Evolutionary conservation across 2,329 filamentous ascomycete species (phyloP), one percentile per base, ranked within the genome.

Genomic region (Harringtonia lauricola): DNA sequence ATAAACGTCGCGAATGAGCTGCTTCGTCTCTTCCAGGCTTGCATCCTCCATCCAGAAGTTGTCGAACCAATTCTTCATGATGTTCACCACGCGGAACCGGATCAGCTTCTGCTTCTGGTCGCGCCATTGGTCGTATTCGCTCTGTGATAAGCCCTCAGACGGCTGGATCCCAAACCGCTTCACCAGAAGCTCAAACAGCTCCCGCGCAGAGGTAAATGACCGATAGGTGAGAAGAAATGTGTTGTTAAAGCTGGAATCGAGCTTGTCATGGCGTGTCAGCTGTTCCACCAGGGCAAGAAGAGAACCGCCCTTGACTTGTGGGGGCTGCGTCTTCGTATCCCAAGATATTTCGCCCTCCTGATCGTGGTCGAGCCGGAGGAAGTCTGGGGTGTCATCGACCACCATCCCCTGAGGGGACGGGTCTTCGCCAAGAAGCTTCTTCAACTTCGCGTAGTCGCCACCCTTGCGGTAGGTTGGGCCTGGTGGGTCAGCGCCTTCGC

Each of bases 21-120:
- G 79, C 60, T 80, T 86, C 37, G 82, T 94, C 39, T 86, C 81
- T 41, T 90, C 85, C 15, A 53, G 45, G 57, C 81, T 89, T 49
- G 83, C 81, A 39, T 88, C 85, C 59, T 98, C 92, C 88, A 96
- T 95, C 92, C 92, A 98, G 62, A 92, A 96, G 54, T 84, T 89
- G 59, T 96, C 92, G 53, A 98, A 92, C 92, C 92, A 98, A 63
- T 80, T 94, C 72, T 96, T 96, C 39, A 98, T 68, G 51, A 95
- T 96, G 57, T 96, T 98, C 51, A 98, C 88, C 2, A 98, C 89
- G 35, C 92, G 81, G 67, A 98, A 94, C 30, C 92, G 79, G 48
- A 96, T 95, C 6, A 87, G 84, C 58, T 94, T 95, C 61, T 96
- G 92, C 66, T 98, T 98, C 58, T 82, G 81, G 59, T 95, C 87